Base-by-base conservation (phyloP, 495 filamentous ascomycete genomes). In the Aspergillus indologenus region DNA sequence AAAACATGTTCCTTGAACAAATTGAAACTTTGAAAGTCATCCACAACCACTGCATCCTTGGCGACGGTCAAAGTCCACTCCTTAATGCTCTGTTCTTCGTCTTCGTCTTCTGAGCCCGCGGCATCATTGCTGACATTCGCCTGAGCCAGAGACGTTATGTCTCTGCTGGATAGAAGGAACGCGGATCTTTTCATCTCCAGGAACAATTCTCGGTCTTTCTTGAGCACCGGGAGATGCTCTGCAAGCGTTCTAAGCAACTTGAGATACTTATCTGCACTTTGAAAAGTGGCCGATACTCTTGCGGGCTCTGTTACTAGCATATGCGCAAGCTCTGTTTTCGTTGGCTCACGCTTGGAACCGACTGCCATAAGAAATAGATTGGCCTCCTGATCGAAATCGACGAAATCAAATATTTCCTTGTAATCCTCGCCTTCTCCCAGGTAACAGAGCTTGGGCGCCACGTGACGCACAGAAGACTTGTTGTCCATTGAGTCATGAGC, bases 351-450 rank as follows among this genome's bases (percentile, higher is more conserved):
- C 68, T 93, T 97, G 4, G 91, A 91, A 2, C 95, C 95, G 56
- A 90, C 88, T 52, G 87, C 87, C 63, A 91, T 79, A 6, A 99
- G 77, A 66, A 99, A 98, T 0, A 87, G 75, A 64, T 98, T 96
- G 3, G 91, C 93, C 65, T 92, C 85, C 53, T 80, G 70, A 3
- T 92, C 91, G 73, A 96, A 97, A 69, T 97, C 89, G 4, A 98
- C 91, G 72, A 96, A 99, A 68, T 97, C 92, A 61, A 98, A 96
- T 18, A 99, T 91, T 24, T 94, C 90, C 42, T 82, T 86, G 63
- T 92, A 98, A 20, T 85, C 76, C 57, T 87, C 87, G 22, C 81
- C 83, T 21, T 89, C 87, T 21, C 87, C 87, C 7, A 98, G 79
- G 71, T 94, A 96, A 65, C 88, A 91, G 31, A 83, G 72, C 23